phyloP scores from a whole-genome alignment of 2,329 filamentous ascomycete genomes.

The Claviceps spartinae region DNA sequence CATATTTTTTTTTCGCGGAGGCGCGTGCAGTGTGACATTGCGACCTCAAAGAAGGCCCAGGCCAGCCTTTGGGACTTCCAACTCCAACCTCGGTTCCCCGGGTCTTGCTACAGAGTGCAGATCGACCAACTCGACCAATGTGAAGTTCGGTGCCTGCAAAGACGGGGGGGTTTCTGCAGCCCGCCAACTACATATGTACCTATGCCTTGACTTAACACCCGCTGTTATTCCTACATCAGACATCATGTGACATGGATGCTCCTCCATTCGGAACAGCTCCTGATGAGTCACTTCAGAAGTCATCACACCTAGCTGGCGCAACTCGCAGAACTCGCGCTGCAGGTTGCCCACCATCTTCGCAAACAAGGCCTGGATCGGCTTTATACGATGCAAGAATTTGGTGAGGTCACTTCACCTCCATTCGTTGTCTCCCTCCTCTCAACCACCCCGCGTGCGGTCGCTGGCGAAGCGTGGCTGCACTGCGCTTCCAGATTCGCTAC shows the following conservation, averaged over 20 bases:
- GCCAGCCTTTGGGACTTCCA: not conserved
- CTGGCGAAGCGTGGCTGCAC: too few species aligned
- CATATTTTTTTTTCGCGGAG: not conserved
- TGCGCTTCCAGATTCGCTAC: too few species aligned
- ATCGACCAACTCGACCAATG: not conserved
- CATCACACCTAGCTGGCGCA: too few species aligned
- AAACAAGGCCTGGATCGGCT: not conserved
- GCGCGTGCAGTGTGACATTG: not conserved
- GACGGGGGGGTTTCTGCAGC: too few species aligned
- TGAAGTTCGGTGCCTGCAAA: too few species aligned
- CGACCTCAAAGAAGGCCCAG: not conserved
- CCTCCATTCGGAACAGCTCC: not conserved
- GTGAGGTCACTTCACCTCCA: too few species aligned
- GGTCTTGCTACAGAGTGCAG: not conserved
- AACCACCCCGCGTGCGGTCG: too few species aligned
- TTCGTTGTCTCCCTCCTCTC: too few species aligned
- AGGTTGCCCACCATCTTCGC: not conserved
- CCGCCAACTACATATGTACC: too few species aligned
- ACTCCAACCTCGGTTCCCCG: not conserved
- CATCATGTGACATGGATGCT: not conserved
- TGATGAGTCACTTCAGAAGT: not conserved
- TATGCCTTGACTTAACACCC: not conserved
- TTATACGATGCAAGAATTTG: not conserved
- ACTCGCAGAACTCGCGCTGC: not conserved
- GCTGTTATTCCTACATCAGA: not conserved